Percentiles rank a stretch among this genome's conserved stretches.
Conservation (phyloP, 176 grass and related monocot genomes). For the Triticum aestivum region IWGSC_CS_RefSeq_v2.1 NC_057799.1:408032764-408033263, state of each 20-base stretch:
- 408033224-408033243: constrained; percentile 2
- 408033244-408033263: constrained; percentile 31
- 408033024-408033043: constrained; percentile 50
- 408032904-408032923: background rate
- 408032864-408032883: constrained; percentile 60
- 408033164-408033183: background rate
- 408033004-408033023: constrained; percentile 24
- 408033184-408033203: constrained; percentile 13
- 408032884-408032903: constrained; percentile 22
- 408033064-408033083: constrained; percentile 26
- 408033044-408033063: constrained; percentile 12
- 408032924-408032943: background rate
- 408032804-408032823: background rate
- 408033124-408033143: constrained; percentile 18
- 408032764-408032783: background rate
- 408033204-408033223: constrained; percentile 30
- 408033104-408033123: constrained; percentile 23
- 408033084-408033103: constrained; percentile 13
- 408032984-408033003: constrained; percentile 45
- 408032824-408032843: background rate
- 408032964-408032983: background rate
- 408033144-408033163: constrained; percentile 38
- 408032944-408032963: background rate
- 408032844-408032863: constrained; percentile 34
- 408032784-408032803: background rate